Evolutionary conservation across 306 rosid species (phyloP).

Genomic region (Cicer pinnatifidum): DNA sequence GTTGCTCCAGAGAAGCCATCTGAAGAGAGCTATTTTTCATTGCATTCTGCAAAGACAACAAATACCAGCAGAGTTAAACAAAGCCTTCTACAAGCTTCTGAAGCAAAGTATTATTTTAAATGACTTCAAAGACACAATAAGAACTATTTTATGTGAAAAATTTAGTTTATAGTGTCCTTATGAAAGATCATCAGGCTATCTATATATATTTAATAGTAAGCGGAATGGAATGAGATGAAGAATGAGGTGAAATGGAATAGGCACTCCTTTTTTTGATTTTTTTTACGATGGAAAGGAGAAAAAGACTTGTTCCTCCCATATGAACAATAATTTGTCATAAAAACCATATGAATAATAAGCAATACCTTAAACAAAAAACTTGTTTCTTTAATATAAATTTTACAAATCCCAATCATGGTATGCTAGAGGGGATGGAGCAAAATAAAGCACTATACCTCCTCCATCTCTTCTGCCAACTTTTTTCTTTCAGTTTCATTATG

Average conservation of each 20-base stretch:
- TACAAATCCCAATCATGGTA: slow-evolving; percentile 32
- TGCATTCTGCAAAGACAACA: slow-evolving; percentile 66
- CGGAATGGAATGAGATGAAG: neutral
- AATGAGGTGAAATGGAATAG: slow-evolving; percentile 6
- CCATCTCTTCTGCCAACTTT: slow-evolving; percentile 82
- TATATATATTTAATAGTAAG: neutral
- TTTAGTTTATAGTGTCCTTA: slow-evolving; percentile 5
- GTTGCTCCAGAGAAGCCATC: slow-evolving; percentile 89
- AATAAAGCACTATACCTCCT: slow-evolving; percentile 62
- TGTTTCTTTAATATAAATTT: slow-evolving; percentile 19
- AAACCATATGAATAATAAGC: slow-evolving; percentile 16
- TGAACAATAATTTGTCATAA: slow-evolving; percentile 12
- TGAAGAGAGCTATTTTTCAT: slow-evolving; percentile 80
- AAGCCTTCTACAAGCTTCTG: slow-evolving; percentile 42
- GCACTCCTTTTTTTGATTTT: neutral
- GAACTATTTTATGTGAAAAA: slow-evolving; percentile 20
- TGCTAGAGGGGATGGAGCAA: slow-evolving; percentile 44
- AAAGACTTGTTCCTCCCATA: neutral
- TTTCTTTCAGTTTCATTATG: slow-evolving; percentile 83
- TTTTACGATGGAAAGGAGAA: neutral
- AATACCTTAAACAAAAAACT: slow-evolving; percentile 3
- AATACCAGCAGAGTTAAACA: slow-evolving; percentile 41
- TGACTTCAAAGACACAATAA: slow-evolving; percentile 27
- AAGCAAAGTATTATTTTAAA: slow-evolving; percentile 9
- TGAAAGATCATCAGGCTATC: slow-evolving; percentile 16